phyloP scores from a whole-genome alignment of 495 filamentous ascomycete species.

The Elasticomyces elasticus region DNA sequence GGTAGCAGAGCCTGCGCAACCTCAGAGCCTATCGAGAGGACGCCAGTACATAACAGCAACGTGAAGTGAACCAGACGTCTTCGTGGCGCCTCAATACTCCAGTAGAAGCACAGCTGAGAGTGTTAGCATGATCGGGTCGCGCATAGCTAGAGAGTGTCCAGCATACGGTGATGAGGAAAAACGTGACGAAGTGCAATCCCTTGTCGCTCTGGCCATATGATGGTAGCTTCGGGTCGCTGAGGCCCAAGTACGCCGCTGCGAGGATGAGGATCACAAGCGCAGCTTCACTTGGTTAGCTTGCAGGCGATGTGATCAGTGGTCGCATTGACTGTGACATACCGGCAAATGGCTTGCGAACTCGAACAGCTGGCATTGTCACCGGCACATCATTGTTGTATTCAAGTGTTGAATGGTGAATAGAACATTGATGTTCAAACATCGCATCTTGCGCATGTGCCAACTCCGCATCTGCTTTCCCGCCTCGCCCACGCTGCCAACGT shows the following conservation, averaged over 20 bases:
- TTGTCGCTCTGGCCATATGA: conserved; percentile 60
- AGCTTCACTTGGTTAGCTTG: conserved; percentile 36
- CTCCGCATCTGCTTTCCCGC: conserved; percentile 1
- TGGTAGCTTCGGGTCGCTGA: conserved; percentile 41
- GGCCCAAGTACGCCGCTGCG: conserved; percentile 66
- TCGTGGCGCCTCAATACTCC: conserved; percentile 84
- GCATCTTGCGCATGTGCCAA: no score
- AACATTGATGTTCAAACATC: no score
- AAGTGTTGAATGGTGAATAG: background rate
- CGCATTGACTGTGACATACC: conserved; percentile 8
- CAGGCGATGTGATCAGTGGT: background rate
- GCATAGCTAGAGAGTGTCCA: background rate
- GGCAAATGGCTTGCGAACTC: conserved; percentile 26
- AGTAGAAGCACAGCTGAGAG: conserved; percentile 69
- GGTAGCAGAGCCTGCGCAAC: conserved; percentile 70
- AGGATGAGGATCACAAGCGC: conserved; percentile 70
- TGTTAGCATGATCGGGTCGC: background rate
- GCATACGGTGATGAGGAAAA: conserved; percentile 68
- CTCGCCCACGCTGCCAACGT: background rate
- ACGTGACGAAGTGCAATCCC: conserved; percentile 75
- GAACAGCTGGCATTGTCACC: conserved; percentile 17
- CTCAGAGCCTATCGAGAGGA: conserved; percentile 74
- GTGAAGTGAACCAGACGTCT: conserved; percentile 76
- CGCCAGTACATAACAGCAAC: conserved; percentile 63
- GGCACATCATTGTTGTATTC: background rate